Evolutionary conservation across 2,329 filamentous ascomycete genomes (phyloP).

Genomic region (Verticillium nonalfalfae): DNA sequence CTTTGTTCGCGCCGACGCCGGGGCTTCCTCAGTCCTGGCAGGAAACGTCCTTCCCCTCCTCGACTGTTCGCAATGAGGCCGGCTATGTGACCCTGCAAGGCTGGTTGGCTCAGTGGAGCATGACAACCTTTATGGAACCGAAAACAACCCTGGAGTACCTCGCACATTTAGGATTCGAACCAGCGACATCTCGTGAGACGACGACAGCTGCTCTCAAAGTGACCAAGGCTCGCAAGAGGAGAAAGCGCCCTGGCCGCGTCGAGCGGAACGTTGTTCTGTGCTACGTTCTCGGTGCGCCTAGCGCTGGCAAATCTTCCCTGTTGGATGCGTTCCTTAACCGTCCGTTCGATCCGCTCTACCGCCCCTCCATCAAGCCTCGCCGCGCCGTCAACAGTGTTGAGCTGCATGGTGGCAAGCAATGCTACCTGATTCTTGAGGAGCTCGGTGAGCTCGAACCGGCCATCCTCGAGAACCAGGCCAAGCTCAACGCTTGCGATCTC

Average conservation of each 20-base stretch:
- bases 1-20: constrained; percentile 88
- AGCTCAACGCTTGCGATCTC: constrained; percentile 87
- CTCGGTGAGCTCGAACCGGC: constrained; percentile 93
- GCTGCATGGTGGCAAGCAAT: constrained; percentile 90
- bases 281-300: constrained; percentile 80
- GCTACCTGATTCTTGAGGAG: constrained; percentile 92
- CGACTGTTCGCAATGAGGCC: constrained; percentile 90
- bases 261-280: constrained; percentile 93
- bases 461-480: constrained; percentile 84
- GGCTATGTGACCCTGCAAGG: constrained; percentile 94
- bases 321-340: constrained; percentile 87
- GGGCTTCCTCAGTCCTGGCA: constrained; percentile 82
- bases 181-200: constrained; percentile 65
- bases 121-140: constrained; percentile 96
- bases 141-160: constrained; percentile 94
- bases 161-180: constrained; percentile 92
- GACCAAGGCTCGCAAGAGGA: constrained; percentile 83
- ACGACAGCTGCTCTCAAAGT: constrained; percentile 84
- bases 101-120: constrained; percentile 98
- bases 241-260: constrained; percentile 74
- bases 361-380: constrained; percentile 90
- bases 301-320: constrained; percentile 85
- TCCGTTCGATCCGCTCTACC: constrained; percentile 77
- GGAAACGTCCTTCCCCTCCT: constrained; percentile 84
- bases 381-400: constrained; percentile 96